Conservation (phyloP, 257 asterid species). For the Solanum rostratum region DNA sequence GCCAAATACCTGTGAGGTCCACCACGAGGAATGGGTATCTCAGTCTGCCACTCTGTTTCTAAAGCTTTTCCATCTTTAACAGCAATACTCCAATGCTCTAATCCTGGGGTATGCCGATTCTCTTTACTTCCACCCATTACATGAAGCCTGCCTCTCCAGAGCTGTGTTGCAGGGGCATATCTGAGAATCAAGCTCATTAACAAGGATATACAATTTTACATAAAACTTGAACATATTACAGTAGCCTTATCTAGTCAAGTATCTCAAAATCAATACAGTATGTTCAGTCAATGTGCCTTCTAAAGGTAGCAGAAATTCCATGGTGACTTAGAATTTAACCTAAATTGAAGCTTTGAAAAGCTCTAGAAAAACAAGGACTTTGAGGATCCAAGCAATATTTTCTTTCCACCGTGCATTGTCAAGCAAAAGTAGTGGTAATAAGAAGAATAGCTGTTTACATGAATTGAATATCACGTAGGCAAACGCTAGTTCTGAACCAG, state of each 20-base stretch:
- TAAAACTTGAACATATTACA: not conserved
- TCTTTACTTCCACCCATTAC: slow-evolving; percentile 98
- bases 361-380: not conserved
- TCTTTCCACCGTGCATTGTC: not conserved
- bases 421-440: not conserved
- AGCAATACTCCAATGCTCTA: slow-evolving; percentile 90
- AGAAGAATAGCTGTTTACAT: not conserved
- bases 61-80: slow-evolving; percentile 72
- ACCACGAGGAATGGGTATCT: slow-evolving; percentile 88
- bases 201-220: not conserved
- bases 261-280: not conserved
- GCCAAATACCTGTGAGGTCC: slow-evolving; percentile 79
- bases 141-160: slow-evolving; percentile 92
- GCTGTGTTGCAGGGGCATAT: slow-evolving; percentile 94
- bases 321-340: not conserved
- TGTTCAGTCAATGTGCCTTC: not conserved
- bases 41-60: slow-evolving; percentile 69
- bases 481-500: not conserved
- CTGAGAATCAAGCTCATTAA: slow-evolving; percentile 28
- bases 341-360: not conserved
- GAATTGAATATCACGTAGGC: not conserved
- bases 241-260: not conserved
- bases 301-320: not conserved
- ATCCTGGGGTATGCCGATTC: slow-evolving; percentile 61
- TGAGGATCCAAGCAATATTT: not conserved